Evolutionary conservation across 345 rosid species (phyloP).

Genomic region (Tarenaya hassleriana): DNA sequence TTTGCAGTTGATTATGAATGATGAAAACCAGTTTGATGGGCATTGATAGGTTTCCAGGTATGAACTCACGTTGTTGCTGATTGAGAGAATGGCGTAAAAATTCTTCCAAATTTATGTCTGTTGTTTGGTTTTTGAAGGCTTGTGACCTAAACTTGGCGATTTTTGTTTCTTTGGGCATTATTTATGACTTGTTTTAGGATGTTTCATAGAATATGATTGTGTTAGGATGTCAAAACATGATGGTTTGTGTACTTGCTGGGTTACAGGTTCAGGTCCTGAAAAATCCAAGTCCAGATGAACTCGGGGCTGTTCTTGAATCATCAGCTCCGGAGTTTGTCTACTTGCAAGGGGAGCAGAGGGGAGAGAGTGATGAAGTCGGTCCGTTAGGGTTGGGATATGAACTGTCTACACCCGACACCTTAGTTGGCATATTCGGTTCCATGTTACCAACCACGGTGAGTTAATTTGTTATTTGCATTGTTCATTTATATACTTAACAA

Average conservation of each 20-base stretch:
- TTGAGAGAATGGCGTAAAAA: too few relatives aligned
- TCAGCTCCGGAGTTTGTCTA: conserved; percentile 67
- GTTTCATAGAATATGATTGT: too few relatives aligned
- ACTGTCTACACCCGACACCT: conserved; percentile 63
- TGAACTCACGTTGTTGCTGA: too few relatives aligned
- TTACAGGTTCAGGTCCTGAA: conserved; percentile 75
- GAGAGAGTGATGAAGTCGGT: conserved; percentile 67
- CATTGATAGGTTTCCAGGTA: too few relatives aligned
- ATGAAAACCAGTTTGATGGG: too few relatives aligned
- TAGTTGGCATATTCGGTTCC: conserved; percentile 66
- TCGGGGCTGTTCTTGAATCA: conserved; percentile 49
- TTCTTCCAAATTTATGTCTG: too few relatives aligned
- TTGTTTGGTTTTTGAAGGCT: too few relatives aligned
- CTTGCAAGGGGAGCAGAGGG: conserved; percentile 67
- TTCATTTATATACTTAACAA: conserved; percentile 4
- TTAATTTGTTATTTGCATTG: conserved; percentile 18
- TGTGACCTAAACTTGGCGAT: too few relatives aligned
- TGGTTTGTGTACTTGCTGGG: conserved; percentile 17
- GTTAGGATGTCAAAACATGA: conserved; percentile 6
- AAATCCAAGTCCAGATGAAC: conserved; percentile 67
- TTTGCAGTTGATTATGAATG: background rate
- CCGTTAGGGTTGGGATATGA: conserved; percentile 58
- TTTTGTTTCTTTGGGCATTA: too few relatives aligned
- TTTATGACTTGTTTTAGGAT: too few relatives aligned
- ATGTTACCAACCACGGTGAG: conserved; percentile 79